Evolutionary conservation across 176 grass and related monocot genomes (phyloP).

Genomic region (Hyparrhenia diplandra): DNA sequence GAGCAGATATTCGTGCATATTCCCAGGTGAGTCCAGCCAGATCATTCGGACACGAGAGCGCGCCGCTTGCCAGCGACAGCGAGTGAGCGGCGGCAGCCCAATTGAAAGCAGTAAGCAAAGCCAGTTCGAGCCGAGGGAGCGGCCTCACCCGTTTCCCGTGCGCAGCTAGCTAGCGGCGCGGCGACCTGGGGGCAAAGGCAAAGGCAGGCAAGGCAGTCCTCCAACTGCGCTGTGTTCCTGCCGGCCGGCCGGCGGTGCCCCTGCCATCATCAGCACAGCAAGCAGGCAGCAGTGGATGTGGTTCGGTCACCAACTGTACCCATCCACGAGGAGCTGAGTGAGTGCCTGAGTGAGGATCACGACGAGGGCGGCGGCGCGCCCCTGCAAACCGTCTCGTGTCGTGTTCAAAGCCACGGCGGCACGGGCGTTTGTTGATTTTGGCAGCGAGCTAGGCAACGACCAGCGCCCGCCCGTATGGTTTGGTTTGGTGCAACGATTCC

Average conservation of each 20-base stretch:
- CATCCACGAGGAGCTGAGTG: background rate
- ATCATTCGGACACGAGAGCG: background rate
- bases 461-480: background rate
- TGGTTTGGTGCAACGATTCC: slow-evolving; percentile 55
- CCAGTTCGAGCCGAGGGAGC: background rate
- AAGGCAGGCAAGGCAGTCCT: too few relatives aligned
- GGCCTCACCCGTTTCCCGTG: slow-evolving; percentile 28
- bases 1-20: background rate
- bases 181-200: background rate
- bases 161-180: background rate
- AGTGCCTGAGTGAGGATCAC: background rate
- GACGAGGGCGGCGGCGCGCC: background rate
- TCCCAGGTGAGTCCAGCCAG: background rate
- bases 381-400: background rate
- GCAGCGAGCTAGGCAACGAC: background rate
- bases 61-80: background rate
- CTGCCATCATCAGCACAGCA: background rate
- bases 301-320: slow-evolving; percentile 41
- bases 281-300: background rate
- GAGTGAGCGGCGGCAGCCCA: background rate
- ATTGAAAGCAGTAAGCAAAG: background rate
- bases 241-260: background rate
- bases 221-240: background rate
- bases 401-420: slow-evolving; percentile 25
- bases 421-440: background rate